Percentiles rank a stretch among this genome's conserved stretches.
Conservation (phyloP, 2,329 filamentous ascomycete species). For the Microsporum ferrugineum region DNA sequence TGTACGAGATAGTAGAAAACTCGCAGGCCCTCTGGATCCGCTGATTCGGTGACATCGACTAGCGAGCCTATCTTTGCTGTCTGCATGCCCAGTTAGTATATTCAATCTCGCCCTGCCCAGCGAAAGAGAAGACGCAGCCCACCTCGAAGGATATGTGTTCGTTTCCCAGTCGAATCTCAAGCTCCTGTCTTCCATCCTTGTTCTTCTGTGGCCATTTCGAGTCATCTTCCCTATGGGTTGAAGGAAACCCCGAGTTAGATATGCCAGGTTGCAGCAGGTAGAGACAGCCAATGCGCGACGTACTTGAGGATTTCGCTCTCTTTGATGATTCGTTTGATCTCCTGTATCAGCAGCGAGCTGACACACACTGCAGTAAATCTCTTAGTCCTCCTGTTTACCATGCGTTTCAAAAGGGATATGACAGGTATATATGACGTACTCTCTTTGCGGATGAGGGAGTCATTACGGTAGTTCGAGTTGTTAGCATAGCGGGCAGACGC, state of each 20-base stretch:
- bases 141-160: conserved; percentile 98
- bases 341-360: conserved; percentile 75
- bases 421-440: conserved; percentile 49
- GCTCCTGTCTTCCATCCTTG: conserved; percentile 91
- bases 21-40: conserved; percentile 85
- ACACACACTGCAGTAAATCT: conserved; percentile 66
- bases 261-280: neutral
- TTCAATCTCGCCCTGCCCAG: neutral
- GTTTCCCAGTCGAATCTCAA: conserved; percentile 85
- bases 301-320: conserved; percentile 96
- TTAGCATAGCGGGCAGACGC: conserved; percentile 95
- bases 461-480: conserved; percentile 98
- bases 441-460: conserved; percentile 97
- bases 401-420: neutral
- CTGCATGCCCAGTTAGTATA: conserved; percentile 35
- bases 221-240: conserved; percentile 75
- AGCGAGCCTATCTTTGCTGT: conserved; percentile 97
- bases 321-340: conserved; percentile 96
- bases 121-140: conserved; percentile 19
- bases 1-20: conserved; percentile 99
- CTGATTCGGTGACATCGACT: conserved; percentile 90
- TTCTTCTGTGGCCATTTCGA: conserved; percentile 99
- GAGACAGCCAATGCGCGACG: conserved; percentile 15
- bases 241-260: neutral
- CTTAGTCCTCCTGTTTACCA: conserved; percentile 14